Base-by-base conservation (phyloP, 139 green algal genomes). In the Tetratostichococcus sp. region DNA sequence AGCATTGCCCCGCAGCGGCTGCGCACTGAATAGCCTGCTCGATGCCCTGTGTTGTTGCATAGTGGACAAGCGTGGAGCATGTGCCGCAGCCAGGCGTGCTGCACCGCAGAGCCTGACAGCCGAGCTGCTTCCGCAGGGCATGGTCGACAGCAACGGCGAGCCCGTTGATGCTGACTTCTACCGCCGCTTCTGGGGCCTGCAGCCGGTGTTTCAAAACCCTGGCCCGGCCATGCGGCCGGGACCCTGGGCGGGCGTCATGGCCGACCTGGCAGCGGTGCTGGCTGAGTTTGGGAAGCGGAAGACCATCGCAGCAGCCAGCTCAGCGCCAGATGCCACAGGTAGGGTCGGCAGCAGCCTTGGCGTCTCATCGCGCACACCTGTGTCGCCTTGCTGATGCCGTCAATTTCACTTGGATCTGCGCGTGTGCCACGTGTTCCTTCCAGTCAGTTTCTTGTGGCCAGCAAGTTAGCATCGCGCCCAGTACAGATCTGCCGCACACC, bases 111-210 rank as follows among this genome's bases (percentile, higher is more conserved):
- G n/a, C n/a, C n/a, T n/a, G n/a, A n/a, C n/a, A n/a, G n/a, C n/a
- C n/a, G n/a, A n/a, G n/a, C n/a, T n/a, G n/a, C n/a, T n/a, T n/a
- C n/a, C 58, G 26, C 70, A 80, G 67, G 85, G 80, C 19, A 78
- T 73, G 0, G 32, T 82, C 3, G 86, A 90, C 73, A 82, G 72
- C 50, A 74, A 83, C 31, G 86, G 86, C 39, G 65, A 76, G 31
- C 80, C 83, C 16, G 70, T 93, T n/a, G 85, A 93, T 73, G 71
- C 71, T 8, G 42, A 67, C 6, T 83, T 93, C 69, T 95, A 96
- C 86, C 70, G 50, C 4, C 87, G 83, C 28, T 95, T 97, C 79
- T 97, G 91, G 91, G 76, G 76, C 22, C 80, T 96, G 69, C 91
- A 96, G 76, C 35, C 34, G 30, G 57, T 30, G 22, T 87, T 89